Evolutionary conservation across 306 rosid genomes (phyloP), one percentile per base, ranked within the genome.

Genomic region (Albizia julibrissin): DNA sequence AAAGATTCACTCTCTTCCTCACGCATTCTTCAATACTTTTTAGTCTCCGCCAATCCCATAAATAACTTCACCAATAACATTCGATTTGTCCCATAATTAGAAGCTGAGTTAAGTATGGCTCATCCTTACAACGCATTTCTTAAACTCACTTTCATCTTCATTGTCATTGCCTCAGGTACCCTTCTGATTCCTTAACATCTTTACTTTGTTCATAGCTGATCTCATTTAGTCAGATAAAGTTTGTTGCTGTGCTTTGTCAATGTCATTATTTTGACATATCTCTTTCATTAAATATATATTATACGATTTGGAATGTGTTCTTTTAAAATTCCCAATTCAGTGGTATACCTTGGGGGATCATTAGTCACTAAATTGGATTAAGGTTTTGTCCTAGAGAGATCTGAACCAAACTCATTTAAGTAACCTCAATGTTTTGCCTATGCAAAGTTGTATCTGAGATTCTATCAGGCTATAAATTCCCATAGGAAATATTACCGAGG

Each of bases 121-220:
- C 73, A 72, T 81, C 77, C 59, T 40, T 12, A 65, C 76, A 10
- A 11, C 77, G 46, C 76, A 42, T 13, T 77, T 39, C 79, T 85
- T 13, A 77, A 75, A 34, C 84, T 84, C 73, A 44, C 76, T 16
- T 47, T 71, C 82, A 61, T 87, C 82, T 84, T 87, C 85, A 61
- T 84, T 62, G 56, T 87, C 74, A 43, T 62, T 81, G 84, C 69
- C 68, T 78, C 82, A 69, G 89, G 89, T 87, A 76, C 27, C 31
- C 33, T 42, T 54, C 65, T 73, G 67, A 49, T 58, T 74, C 72
- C 52, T 13, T 19, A 52, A 15, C 4, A 52, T 21, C 26, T 52
- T 37, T 52, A 9, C 59, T 52, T 52, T 52, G n/a, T 52, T 19
- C 11, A 52, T 52, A 18, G 24, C 1, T 49, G 56, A 12, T 49